Conservation (phyloP, 768 basidiomycete species). For the Amyloporia xantha region DNA sequence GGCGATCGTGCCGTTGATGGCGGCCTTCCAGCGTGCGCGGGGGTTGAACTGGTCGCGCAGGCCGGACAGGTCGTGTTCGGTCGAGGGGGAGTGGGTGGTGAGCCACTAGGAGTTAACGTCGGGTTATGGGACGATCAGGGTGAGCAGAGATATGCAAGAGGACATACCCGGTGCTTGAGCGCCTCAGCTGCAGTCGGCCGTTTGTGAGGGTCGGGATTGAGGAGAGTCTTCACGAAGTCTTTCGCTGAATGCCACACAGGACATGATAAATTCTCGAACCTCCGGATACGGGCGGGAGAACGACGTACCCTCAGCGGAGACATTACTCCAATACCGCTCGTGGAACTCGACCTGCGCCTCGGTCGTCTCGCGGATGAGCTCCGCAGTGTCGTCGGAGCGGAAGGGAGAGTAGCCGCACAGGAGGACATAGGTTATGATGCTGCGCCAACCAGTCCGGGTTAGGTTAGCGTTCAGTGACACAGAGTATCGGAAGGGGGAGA, state of each 20-base stretch:
- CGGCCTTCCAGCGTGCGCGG: constrained; percentile 63
- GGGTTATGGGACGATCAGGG: background rate
- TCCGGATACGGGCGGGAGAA: too few relatives aligned
- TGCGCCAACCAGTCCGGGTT: constrained; percentile 26
- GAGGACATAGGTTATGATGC: constrained; percentile 91
- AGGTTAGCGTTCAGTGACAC: constrained; percentile 1
- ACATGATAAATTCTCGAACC: too few relatives aligned
- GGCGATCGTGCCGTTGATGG: constrained; percentile 49
- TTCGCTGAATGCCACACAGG: constrained; percentile 52
- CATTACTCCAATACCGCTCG: constrained; percentile 90
- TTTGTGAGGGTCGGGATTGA: constrained; percentile 62
- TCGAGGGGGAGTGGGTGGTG: constrained; percentile 54
- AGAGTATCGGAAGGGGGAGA: background rate
- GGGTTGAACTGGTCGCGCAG: constrained; percentile 82
- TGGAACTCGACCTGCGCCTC: constrained; percentile 86
- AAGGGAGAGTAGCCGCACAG: constrained; percentile 96
- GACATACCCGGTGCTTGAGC: constrained; percentile 52
- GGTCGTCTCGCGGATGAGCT: constrained; percentile 78
- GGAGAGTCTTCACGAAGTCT: constrained; percentile 65
- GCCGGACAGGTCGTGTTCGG: constrained; percentile 71
- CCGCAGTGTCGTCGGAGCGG: constrained; percentile 70
- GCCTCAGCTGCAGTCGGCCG: constrained; percentile 76
- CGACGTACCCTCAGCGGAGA: constrained; percentile 62
- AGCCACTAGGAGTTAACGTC: constrained; percentile 52
- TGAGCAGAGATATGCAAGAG: background rate